Evolutionary conservation across 2,329 filamentous ascomycete genomes (phyloP).

Genomic region (Rhexocercosporidium sp.): DNA sequence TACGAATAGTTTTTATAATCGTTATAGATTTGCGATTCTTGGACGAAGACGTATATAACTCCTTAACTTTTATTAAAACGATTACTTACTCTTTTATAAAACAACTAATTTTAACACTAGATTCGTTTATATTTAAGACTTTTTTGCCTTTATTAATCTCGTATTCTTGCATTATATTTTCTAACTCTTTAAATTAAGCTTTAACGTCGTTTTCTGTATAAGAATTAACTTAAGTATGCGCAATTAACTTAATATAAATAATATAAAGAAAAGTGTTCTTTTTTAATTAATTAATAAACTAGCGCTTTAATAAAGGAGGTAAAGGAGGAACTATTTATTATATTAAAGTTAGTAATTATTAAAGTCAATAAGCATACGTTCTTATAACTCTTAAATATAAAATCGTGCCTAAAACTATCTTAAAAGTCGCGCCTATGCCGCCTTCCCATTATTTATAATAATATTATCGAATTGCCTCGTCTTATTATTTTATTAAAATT

Average conservation of each 20-base stretch:
- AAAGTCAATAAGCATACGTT: neutral
- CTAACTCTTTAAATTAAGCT: too few species aligned
- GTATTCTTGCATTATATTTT: too few species aligned
- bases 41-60: too few species aligned
- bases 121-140: too few species aligned
- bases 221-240: too few species aligned
- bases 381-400: neutral
- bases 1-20: too few species aligned
- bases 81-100: too few species aligned
- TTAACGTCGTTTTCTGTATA: too few species aligned
- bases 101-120: too few species aligned
- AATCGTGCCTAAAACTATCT: conserved; percentile 1
- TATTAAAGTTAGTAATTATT: neutral
- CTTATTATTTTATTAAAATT: neutral
- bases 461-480: conserved; percentile 10
- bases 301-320: neutral
- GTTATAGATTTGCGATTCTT: too few species aligned
- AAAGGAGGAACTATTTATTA: neutral
- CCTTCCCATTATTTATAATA: conserved; percentile 1
- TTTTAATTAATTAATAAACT: neutral
- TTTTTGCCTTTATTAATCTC: too few species aligned
- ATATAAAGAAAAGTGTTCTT: neutral
- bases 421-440: neutral
- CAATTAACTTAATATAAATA: conserved; percentile 7
- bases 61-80: too few species aligned